Conservation (phyloP, 2,329 filamentous ascomycete species). For the Epichloe uncinata region DNA sequence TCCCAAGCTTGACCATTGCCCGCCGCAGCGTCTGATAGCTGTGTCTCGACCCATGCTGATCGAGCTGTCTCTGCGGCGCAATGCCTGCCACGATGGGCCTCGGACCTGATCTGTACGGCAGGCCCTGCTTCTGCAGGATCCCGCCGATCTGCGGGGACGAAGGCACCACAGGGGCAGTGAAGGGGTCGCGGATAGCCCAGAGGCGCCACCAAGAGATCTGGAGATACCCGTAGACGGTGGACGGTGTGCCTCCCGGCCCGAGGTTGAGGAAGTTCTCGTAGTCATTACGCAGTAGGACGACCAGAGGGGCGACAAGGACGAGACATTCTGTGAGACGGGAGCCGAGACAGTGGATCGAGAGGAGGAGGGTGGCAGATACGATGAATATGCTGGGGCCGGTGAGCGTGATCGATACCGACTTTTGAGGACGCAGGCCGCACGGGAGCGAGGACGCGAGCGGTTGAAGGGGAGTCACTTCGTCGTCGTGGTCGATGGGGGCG, state of each 20-base stretch:
- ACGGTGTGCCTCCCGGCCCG: slow-evolving; percentile 68
- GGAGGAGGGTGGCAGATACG: slow-evolving; percentile 31
- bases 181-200: slow-evolving; percentile 59
- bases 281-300: slow-evolving; percentile 50
- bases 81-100: slow-evolving; percentile 61
- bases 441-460: background rate
- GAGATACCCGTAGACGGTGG: slow-evolving; percentile 59
- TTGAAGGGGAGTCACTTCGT: background rate
- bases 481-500: background rate
- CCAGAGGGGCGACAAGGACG: slow-evolving; percentile 33
- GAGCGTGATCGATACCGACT: slow-evolving; percentile 39
- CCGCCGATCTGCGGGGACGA: slow-evolving; percentile 38
- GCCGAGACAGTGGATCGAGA: slow-evolving; percentile 38
- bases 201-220: slow-evolving; percentile 59
- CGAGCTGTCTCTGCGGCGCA: slow-evolving; percentile 66
- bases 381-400: slow-evolving; percentile 34
- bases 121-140: slow-evolving; percentile 35
- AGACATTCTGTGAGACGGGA: slow-evolving; percentile 34
- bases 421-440: slow-evolving; percentile 26
- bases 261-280: slow-evolving; percentile 64
- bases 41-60: slow-evolving; percentile 44
- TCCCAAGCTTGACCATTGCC: slow-evolving; percentile 38
- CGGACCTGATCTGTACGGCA: slow-evolving; percentile 49
- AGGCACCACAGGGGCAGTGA: slow-evolving; percentile 41
- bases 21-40: slow-evolving; percentile 43